Conservation (phyloP, 768 basidiomycete genomes). For the Dioszegia crocea region DNA sequence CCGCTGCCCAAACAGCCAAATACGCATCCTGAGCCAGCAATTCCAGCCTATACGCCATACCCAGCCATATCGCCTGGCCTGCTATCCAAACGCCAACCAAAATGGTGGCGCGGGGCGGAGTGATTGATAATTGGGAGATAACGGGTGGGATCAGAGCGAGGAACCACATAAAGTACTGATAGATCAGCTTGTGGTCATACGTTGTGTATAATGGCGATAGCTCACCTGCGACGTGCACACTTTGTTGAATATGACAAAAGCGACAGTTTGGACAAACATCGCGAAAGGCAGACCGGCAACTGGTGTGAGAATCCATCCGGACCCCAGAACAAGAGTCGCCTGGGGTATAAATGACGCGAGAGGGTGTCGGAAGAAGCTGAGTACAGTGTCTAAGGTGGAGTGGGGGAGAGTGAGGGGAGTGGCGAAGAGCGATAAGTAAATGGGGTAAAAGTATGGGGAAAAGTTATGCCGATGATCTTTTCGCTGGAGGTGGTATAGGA, state of each 20-base stretch:
- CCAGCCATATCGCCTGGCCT: slow-evolving; percentile 73
- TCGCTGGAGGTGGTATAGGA: slow-evolving; percentile 83
- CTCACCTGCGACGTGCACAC: slow-evolving; percentile 94
- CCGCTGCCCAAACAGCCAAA: slow-evolving; percentile 69
- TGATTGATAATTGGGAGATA: slow-evolving; percentile 62
- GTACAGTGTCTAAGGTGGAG: slow-evolving; percentile 25
- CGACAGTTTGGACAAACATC: slow-evolving; percentile 86
- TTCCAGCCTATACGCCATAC: slow-evolving; percentile 85
- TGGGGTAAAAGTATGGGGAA: slow-evolving; percentile 93
- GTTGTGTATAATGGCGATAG: slow-evolving; percentile 1
- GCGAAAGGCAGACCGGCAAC: slow-evolving; percentile 61
- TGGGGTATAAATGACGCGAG: slow-evolving; percentile 81
- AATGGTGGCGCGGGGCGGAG: slow-evolving; percentile 51
- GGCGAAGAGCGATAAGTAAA: slow-evolving; percentile 75
- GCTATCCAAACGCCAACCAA: slow-evolving; percentile 65
- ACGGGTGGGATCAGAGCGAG: slow-evolving; percentile 79
- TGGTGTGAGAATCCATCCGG: slow-evolving; percentile 69
- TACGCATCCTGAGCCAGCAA: slow-evolving; percentile 75
- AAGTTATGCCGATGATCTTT: slow-evolving; percentile 98
- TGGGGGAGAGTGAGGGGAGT: not conserved
- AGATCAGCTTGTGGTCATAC: not conserved
- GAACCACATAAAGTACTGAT: slow-evolving; percentile 96
- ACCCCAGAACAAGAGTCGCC: slow-evolving; percentile 64
- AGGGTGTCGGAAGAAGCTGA: slow-evolving; percentile 53
- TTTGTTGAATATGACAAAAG: slow-evolving; percentile 95